Conservation (phyloP, 2,329 filamentous ascomycete genomes). For the Chaetomiaceae sp. region DNA sequence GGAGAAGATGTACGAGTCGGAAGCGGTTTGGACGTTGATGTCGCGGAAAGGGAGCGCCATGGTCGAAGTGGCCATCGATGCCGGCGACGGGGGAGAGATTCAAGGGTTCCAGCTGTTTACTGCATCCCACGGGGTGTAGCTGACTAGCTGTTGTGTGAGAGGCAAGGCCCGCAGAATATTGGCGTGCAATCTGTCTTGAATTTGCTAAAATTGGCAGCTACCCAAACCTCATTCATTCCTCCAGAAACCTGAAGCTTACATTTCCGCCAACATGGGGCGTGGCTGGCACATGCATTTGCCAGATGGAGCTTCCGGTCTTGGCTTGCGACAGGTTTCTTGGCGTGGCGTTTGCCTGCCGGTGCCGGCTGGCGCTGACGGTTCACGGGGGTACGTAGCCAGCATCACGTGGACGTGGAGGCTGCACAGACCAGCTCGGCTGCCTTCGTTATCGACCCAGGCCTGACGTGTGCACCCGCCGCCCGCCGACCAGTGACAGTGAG, state of each 20-base stretch:
- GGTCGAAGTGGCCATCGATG: slow-evolving; percentile 7
- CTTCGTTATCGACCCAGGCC: slow-evolving; percentile 14
- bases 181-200: neutral
- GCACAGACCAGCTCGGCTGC: slow-evolving; percentile 15
- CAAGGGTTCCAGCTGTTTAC: neutral
- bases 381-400: slow-evolving; percentile 7
- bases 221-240: neutral
- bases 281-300: slow-evolving; percentile 9
- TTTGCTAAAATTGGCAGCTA: neutral
- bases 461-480: slow-evolving; percentile 22
- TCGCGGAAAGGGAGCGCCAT: slow-evolving; percentile 74
- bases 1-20: slow-evolving; percentile 91
- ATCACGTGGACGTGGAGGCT: slow-evolving; percentile 23
- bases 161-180: neutral
- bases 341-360: slow-evolving; percentile 2
- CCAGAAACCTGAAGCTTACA: slow-evolving; percentile 7
- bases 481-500: slow-evolving; percentile 20
- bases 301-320: slow-evolving; percentile 4
- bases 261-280: slow-evolving; percentile 12
- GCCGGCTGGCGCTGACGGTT: slow-evolving; percentile 9
- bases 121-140: neutral
- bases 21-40: slow-evolving; percentile 91
- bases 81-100: neutral
- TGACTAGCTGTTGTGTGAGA: too few relatives aligned
- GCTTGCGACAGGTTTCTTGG: neutral